phyloP scores from a whole-genome alignment of 768 basidiomycete genomes.

The Inosperma sp. region DNA sequence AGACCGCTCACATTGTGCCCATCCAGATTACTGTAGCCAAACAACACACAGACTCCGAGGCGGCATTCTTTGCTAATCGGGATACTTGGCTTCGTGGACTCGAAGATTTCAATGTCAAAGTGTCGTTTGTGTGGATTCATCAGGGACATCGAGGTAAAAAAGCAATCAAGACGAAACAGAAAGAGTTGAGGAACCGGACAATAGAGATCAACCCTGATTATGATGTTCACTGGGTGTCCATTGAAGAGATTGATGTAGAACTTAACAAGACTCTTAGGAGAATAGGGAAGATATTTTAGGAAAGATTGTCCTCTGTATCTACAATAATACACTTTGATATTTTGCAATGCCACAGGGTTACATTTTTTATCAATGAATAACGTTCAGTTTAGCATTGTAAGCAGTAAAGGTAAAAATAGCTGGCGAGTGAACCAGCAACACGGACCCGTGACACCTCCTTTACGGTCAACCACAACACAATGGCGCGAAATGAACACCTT shows the following conservation, averaged over 20 bases:
- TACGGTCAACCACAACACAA: too few species aligned
- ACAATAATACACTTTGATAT: too few species aligned
- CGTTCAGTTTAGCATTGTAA: too few species aligned
- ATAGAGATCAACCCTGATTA: not conserved
- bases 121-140: not conserved
- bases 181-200: not conserved
- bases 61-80: not conserved
- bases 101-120: not conserved
- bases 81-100: not conserved
- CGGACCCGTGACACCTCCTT: too few species aligned
- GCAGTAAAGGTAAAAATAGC: too few species aligned
- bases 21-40: conserved; percentile 6
- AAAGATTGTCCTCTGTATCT: too few species aligned
- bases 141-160: not conserved
- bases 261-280: not conserved
- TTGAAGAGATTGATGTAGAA: not conserved
- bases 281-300: too few species aligned
- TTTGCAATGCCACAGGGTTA: too few species aligned
- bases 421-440: too few species aligned
- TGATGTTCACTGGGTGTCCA: not conserved
- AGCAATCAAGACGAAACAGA: not conserved
- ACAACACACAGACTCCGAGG: conserved; percentile 1
- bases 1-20: not conserved
- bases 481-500: conserved; percentile 26
- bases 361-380: too few species aligned